Evolutionary conservation across 2,329 filamentous ascomycete species (phyloP), one percentile per base, ranked within the genome.

Genomic region (Capronia epimyces): DNA sequence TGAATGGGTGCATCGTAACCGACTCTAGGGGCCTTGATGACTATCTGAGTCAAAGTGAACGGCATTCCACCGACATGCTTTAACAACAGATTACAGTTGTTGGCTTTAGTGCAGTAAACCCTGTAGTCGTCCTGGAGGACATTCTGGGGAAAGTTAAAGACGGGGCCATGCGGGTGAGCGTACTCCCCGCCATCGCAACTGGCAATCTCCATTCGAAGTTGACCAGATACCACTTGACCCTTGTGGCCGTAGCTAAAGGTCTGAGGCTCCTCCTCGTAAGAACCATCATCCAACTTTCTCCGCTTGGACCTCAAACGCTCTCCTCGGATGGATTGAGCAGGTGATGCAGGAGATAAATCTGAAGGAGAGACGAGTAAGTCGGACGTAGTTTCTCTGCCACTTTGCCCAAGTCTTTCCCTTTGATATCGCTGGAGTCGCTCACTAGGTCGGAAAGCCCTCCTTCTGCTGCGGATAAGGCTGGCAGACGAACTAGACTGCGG

Each of bases 41-140:
- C 77, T 43, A 97, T 72, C 69, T 91, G 91, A 60, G 89, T 86
- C 49, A 97, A 70, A 48, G 80, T 87, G 63, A 97, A 97, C 0
- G 86, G 81, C 1, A 86, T 85, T 31, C 82, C 82, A 39, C 87
- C 89, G 58, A 86, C 82, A 66, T 97, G 91, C 52, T 82, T 81
- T 50, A 97, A 69, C 10, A 97, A 76, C 60, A 97, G 81, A 64
- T 95, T 95, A 71, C 89, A 96, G 51, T 83, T 80, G 55, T 86
- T 86, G n/a, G 82, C 83, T 66, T 91, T 87, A 31, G 89, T 95
- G 69, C 89, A 94, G 65, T 96, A 97, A 2, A 95, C 88, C 9
- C 85, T 87, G 51, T 77, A 76, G 67, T 97, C 88, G 65, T 90
- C 83, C 60, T 80, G 82, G 55, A 97, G 75, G 22, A 96, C 83